Evolutionary conservation across 2,329 filamentous ascomycete genomes (phyloP), one percentile per base, ranked within the genome.

Genomic region (Fusarium tricinctum): DNA sequence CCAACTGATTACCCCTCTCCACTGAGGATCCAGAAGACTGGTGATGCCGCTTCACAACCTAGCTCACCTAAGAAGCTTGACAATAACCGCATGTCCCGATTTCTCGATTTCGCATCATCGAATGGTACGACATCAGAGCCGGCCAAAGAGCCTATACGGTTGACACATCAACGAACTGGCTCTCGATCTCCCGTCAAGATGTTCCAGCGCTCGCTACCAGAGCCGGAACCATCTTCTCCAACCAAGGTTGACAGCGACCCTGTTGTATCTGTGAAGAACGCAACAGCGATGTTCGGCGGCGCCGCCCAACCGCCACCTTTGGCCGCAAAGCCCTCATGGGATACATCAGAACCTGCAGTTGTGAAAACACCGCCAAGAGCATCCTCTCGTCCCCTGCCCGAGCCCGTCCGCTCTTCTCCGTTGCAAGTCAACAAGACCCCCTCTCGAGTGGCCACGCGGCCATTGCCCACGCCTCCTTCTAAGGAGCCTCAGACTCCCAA

Each of bases 61-160:
- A 75, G 82, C 5, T 88, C 88, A 17, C 88, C 89, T 2, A 83
- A 81, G 59, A 88, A 89, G 70, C 78, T 89, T 20, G 83, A 89
- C 69, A 76, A 84, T 75, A 89, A 86, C 75, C 81, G 87, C 54
- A 84, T 89, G 77, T 89, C 88, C 3, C 82, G 78, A 55, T 90
- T 90, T 68, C 68, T 88, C 15, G 85, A 85, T 58, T 83, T 85
- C 42, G 71, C 79, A 22, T 72, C 62, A n/a, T 47, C 68, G 2
- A 55, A 59, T 26, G 58, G 57, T 23, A 73, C 44, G 45, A 73
- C 44, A 46, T 73, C 50, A 8, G 77, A 78, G n/a, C 38, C 69
- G 32, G 26, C 45, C 2, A 75, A 67, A 47, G 75, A 77, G 40
- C 73, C 75, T 10, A 54, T 56, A 17, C 72, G 62, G 20, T 59